Conservation (phyloP, 2,329 filamentous ascomycete genomes). For the Talaromyces marneffei region DNA sequence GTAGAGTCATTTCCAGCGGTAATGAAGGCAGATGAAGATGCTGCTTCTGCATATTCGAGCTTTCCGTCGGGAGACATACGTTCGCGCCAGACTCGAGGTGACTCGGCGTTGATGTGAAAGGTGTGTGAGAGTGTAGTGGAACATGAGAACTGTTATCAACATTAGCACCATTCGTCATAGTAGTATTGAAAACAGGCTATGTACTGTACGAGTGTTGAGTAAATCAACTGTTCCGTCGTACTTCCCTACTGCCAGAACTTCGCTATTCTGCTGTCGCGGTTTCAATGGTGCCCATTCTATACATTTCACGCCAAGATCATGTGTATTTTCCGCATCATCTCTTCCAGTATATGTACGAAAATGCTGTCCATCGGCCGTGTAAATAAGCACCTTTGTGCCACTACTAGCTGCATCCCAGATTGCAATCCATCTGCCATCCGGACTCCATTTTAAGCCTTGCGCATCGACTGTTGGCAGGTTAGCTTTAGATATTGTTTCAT, state of each 20-base stretch:
- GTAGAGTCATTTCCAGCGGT: slow-evolving; percentile 23
- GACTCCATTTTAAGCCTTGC: slow-evolving; percentile 55
- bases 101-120: slow-evolving; percentile 26
- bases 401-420: slow-evolving; percentile 51
- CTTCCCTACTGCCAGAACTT: slow-evolving; percentile 46
- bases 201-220: slow-evolving; percentile 39
- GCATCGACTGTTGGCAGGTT: slow-evolving; percentile 50
- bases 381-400: slow-evolving; percentile 49
- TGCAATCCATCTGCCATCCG: slow-evolving; percentile 55
- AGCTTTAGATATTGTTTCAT: slow-evolving; percentile 30
- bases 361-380: slow-evolving; percentile 55
- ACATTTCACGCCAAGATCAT: slow-evolving; percentile 47
- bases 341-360: slow-evolving; percentile 49
- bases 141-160: slow-evolving; percentile 26
- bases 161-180: background rate
- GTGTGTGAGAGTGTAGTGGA: slow-evolving; percentile 31
- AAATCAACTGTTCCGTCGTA: slow-evolving; percentile 48
- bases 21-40: slow-evolving; percentile 31
- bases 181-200: slow-evolving; percentile 7
- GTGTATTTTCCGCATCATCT: slow-evolving; percentile 30
- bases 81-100: slow-evolving; percentile 33
- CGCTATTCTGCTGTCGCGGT: slow-evolving; percentile 22
- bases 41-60: slow-evolving; percentile 32
- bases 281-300: slow-evolving; percentile 49
- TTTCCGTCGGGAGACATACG: slow-evolving; percentile 22